These are phyloP conservation scores for Blumeriella jaapii DNA, from an alignment of 2,329 filamentous ascomycete species.

Conservation along the genomic window DNA sequence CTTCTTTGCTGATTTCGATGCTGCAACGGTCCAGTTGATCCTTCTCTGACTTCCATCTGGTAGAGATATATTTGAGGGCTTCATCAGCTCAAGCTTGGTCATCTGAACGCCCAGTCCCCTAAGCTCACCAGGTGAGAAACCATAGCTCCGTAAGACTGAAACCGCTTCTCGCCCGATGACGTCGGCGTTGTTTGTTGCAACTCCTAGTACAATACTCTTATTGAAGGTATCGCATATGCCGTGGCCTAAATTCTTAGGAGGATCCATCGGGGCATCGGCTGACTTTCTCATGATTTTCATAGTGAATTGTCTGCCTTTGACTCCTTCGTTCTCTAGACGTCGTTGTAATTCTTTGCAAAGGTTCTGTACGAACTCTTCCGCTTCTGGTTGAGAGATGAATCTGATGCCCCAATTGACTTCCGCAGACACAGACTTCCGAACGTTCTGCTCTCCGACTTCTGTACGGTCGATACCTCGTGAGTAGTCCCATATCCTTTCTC, in stretches of 20 bases:
- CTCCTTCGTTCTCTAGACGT: conserved; percentile 67
- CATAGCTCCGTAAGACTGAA: conserved; percentile 70
- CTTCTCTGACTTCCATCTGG: conserved; percentile 67
- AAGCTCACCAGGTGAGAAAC: conserved; percentile 83
- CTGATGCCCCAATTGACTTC: conserved; percentile 98
- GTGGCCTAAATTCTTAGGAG: conserved; percentile 86
- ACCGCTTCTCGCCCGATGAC: conserved; percentile 71
- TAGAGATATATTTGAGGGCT: conserved; percentile 39
- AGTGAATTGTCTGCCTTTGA: conserved; percentile 79
- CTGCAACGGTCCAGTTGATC: conserved; percentile 53
- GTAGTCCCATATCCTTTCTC: conserved; percentile 83
- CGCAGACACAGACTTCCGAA: conserved; percentile 89
- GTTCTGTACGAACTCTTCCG: conserved; percentile 80
- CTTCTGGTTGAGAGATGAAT: conserved; percentile 84
- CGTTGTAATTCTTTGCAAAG: conserved; percentile 77
- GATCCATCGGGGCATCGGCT: conserved; percentile 77
- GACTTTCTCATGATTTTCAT: conserved; percentile 91
- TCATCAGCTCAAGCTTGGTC: conserved; percentile 80
- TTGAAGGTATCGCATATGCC: conserved; percentile 92
- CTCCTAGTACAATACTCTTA: conserved; percentile 72
- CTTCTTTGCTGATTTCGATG: conserved; percentile 31
- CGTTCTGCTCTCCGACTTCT: conserved; percentile 75
- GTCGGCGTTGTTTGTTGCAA: conserved; percentile 67
- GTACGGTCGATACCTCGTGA: conserved; percentile 74
- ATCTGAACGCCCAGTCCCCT: conserved; percentile 86